phyloP scores from a whole-genome alignment of 441 rosid genomes.

The Gossypium trilobum region DNA sequence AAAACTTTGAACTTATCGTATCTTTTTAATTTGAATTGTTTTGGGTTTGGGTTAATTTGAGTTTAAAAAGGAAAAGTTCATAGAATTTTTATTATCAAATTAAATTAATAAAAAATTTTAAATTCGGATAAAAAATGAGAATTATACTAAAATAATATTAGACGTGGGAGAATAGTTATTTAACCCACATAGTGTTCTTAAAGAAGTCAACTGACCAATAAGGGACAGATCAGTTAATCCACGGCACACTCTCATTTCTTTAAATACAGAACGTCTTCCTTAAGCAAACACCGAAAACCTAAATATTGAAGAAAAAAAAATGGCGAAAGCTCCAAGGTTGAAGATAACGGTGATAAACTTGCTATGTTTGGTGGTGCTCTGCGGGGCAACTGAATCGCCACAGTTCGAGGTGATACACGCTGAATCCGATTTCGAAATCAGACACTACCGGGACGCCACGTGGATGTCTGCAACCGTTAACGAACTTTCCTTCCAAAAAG shows the following conservation, averaged over 20 bases:
- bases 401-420: slow-evolving; percentile 41
- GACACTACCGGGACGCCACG: slow-evolving; percentile 36
- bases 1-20: no score
- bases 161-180: no score
- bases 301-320: slow-evolving; percentile 1
- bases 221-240: neutral
- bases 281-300: neutral
- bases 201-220: neutral
- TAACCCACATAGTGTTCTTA: no score
- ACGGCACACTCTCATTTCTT: neutral
- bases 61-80: no score
- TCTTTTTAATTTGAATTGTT: no score
- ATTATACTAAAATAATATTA: no score
- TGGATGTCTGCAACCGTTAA: slow-evolving; percentile 52
- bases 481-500: slow-evolving; percentile 48
- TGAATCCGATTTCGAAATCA: slow-evolving; percentile 59
- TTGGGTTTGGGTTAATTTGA: no score
- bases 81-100: no score
- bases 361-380: slow-evolving; percentile 13
- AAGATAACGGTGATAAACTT: slow-evolving; percentile 11
- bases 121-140: no score
- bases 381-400: slow-evolving; percentile 41
- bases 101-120: no score
- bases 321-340: slow-evolving; percentile 23
- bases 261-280: neutral